Evolutionary conservation across 2,329 filamentous ascomycete species (phyloP).

Genomic region (Hypoxylon sp.): DNA sequence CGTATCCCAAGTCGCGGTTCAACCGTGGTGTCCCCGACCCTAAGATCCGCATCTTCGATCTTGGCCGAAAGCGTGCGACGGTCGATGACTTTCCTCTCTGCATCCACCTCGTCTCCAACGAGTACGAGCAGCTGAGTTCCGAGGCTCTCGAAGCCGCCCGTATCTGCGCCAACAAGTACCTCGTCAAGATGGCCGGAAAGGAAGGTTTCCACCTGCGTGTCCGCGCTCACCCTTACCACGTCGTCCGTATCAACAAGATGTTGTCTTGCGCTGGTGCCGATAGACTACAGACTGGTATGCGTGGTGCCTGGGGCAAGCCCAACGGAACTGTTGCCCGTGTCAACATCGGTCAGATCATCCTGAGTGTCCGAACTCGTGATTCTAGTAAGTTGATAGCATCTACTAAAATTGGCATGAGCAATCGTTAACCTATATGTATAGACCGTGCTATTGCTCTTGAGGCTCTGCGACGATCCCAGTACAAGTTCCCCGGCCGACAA

Average conservation of each 20-base stretch:
- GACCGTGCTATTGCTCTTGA: conserved; percentile 95
- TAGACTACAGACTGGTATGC: conserved; percentile 99
- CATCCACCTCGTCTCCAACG: conserved; percentile 99
- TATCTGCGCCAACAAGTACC: conserved; percentile 99
- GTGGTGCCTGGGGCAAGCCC: conserved; percentile 99
- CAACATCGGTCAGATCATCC: conserved; percentile 99
- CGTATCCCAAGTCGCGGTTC: conserved; percentile 99
- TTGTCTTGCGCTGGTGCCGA: conserved; percentile 99
- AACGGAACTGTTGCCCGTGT: conserved; percentile 99
- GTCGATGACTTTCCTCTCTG: conserved; percentile 99
- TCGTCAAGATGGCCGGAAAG: conserved; percentile 80
- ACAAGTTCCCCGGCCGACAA: conserved; percentile 99
- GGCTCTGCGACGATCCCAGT: conserved; percentile 98
- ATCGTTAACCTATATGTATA: conserved; percentile 57
- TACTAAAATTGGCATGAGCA: background rate
- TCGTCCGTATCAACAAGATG: conserved; percentile 99
- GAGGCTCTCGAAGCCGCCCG: conserved; percentile 99
- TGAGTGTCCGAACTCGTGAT: conserved; percentile 98
- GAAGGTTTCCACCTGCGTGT: conserved; percentile 82
- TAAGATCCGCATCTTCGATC: conserved; percentile 97
- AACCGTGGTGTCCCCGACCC: conserved; percentile 97
- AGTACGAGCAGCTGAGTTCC: conserved; percentile 99
- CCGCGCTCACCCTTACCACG: conserved; percentile 98
- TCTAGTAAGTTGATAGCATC: conserved; percentile 71
- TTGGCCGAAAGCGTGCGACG: conserved; percentile 97